Conservation (phyloP, 192 early-diverging fungal genomes). For the Phycomyces nitens region DNA sequence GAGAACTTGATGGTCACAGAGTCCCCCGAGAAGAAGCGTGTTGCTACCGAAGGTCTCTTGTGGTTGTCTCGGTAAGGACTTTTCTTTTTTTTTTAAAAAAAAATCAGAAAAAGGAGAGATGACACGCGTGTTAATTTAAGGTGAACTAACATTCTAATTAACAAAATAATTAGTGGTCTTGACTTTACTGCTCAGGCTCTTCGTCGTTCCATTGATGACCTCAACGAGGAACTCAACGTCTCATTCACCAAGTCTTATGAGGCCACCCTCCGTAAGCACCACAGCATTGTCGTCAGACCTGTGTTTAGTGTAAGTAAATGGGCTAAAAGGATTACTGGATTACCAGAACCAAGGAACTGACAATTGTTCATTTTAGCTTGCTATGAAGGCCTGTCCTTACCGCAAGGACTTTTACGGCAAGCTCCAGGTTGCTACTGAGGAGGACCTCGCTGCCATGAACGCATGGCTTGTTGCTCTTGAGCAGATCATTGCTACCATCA, state of each 20-base stretch:
- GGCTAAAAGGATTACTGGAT: not conserved
- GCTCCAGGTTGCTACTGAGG: constrained; percentile 63
- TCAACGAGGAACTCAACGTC: constrained; percentile 57
- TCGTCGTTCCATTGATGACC: constrained; percentile 51
- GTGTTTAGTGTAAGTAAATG: constrained; percentile 58
- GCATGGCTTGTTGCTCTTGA: constrained; percentile 77
- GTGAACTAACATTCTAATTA: not conserved
- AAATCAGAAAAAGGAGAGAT: too few species aligned
- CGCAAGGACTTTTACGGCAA: constrained; percentile 87
- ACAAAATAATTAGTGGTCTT: constrained; percentile 52
- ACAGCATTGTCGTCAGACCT: constrained; percentile 64
- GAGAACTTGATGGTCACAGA: constrained; percentile 79
- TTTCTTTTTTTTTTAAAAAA: too few species aligned
- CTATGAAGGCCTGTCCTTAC: constrained; percentile 91
- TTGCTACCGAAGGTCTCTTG: constrained; percentile 86
- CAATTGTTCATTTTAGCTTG: constrained; percentile 46
- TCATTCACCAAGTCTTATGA: constrained; percentile 76
- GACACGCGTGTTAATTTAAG: too few species aligned
- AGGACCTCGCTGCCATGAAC: constrained; percentile 55
- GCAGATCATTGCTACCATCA: constrained; percentile 60
- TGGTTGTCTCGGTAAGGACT: constrained; percentile 84
- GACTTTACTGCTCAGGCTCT: constrained; percentile 75
- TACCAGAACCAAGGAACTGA: not conserved
- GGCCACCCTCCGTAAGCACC: constrained; percentile 64
- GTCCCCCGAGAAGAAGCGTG: constrained; percentile 72